Evolutionary conservation across 768 basidiomycete genomes (phyloP), one percentile per base, ranked within the genome.

Genomic region (Suillus americanus): DNA sequence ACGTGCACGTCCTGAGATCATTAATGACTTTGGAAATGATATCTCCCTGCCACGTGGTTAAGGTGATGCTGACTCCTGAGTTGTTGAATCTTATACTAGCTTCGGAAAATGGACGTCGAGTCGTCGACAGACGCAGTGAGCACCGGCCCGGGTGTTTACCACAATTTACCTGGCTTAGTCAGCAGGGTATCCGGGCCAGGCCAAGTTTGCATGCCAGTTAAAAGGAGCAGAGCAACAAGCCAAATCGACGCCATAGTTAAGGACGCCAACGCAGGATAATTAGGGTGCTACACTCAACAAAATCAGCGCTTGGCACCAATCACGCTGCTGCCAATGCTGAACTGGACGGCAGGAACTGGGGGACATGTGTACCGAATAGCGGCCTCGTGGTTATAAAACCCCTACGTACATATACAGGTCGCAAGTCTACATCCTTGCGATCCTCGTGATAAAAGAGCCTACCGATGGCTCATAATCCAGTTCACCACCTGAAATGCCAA

Each of bases 111-210:
- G n/a, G n/a, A n/a, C n/a, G n/a, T n/a, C n/a, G n/a, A n/a, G n/a
- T n/a, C n/a, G n/a, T n/a, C n/a, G n/a, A n/a, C n/a, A n/a, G n/a
- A n/a, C n/a, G n/a, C n/a, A n/a, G n/a, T n/a, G n/a, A n/a, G n/a
- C n/a, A n/a, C n/a, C n/a, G n/a, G n/a, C n/a, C n/a, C n/a, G 7
- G 20, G n/a, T 46, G n/a, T 5, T 23, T 48, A 5, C 46, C 13
- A 45, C 9, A 8, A 45, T 45, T 45, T 48, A 12, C 71, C 87
- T 4, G 79, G 88, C 35, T 55, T 55, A 50, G 48, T 50, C 48
- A 50, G 48, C 48, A 16, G 25, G 8, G 3, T 8, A 25, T n/a
- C 37, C 37, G 7, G 33, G 33, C 5, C 33, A 38, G n/a, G n/a
- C n/a, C n/a, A n/a, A n/a, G n/a, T n/a, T n/a, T n/a, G n/a, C n/a